A percentile compares a stretch with the other conserved stretches of the same genome.
phyloP scores from a whole-genome alignment of 306 rosid genomes.

The Gleditsia sinensis region DNA sequence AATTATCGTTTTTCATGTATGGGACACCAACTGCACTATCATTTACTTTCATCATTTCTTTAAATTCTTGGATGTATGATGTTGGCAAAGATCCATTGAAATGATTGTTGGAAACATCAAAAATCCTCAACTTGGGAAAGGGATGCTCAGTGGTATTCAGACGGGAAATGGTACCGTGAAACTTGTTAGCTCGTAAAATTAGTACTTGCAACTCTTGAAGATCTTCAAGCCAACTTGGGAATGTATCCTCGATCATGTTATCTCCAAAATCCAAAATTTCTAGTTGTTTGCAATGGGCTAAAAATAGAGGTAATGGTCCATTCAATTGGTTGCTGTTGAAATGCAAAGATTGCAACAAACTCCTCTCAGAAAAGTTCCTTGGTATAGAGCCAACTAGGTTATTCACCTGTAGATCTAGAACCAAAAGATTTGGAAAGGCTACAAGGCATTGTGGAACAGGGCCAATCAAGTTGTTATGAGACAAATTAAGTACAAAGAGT shows the following conservation, averaged over 20 bases:
- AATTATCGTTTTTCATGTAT: background rate
- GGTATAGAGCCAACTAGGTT: slow-evolving; percentile 29
- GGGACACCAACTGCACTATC: background rate
- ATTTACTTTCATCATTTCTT: slow-evolving; percentile 33
- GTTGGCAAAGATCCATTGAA: slow-evolving; percentile 41
- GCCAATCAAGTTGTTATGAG: background rate
- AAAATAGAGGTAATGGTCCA: slow-evolving; percentile 37
- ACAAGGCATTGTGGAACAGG: slow-evolving; percentile 36
- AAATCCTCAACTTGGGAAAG: slow-evolving; percentile 35
- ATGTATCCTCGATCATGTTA: slow-evolving; percentile 34
- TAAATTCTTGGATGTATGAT: slow-evolving; percentile 27
- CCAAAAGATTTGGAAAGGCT: background rate
- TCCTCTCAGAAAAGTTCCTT: background rate
- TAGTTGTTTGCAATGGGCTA: background rate
- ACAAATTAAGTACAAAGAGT: background rate
- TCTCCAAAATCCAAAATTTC: slow-evolving; percentile 47
- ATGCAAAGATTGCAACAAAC: background rate
- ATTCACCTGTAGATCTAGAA: slow-evolving; percentile 32
- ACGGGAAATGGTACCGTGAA: slow-evolving; percentile 37
- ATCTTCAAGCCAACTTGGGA: slow-evolving; percentile 43
- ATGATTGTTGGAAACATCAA: slow-evolving; percentile 42
- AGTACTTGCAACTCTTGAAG: slow-evolving; percentile 39
- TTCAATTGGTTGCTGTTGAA: slow-evolving; percentile 37
- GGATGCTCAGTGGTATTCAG: background rate
- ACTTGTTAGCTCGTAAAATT: slow-evolving; percentile 35